A percentile compares a stretch with the other conserved stretches of the same genome.
phyloP scores from a whole-genome alignment of 345 rosid genomes.

The Sisymbrium irio region DNA sequence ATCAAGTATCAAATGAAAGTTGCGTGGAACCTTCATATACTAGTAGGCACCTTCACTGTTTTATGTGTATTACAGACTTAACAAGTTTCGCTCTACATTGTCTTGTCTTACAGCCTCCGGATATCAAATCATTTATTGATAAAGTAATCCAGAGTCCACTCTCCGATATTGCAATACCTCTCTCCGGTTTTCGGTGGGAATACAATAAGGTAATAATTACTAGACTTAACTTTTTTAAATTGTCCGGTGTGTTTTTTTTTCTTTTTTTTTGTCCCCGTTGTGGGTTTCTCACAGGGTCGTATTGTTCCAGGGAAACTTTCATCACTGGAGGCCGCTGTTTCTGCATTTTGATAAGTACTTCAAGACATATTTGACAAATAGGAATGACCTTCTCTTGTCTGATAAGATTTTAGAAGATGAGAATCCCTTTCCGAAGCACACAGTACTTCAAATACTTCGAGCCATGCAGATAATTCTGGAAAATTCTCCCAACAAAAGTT shows the following conservation, averaged over 20 bases:
- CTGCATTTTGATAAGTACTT: constrained; percentile 89
- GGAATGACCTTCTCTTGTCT: constrained; percentile 80
- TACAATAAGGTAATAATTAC: constrained; percentile 62
- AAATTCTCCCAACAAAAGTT: constrained; percentile 85
- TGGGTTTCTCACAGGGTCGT: constrained; percentile 26
- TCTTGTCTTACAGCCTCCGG: constrained; percentile 66
- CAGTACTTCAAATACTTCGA: constrained; percentile 80
- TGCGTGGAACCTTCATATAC: neutral
- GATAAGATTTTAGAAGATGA: constrained; percentile 71
- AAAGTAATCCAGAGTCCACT: constrained; percentile 96
- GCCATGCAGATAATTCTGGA: constrained; percentile 88
- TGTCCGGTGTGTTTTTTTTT: neutral
- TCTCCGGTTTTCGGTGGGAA: constrained; percentile 93
- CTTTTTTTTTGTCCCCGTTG: neutral
- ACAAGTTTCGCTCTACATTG: constrained; percentile 12
- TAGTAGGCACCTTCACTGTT: too few species aligned
- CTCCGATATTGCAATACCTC: constrained; percentile 95
- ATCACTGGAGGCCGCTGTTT: constrained; percentile 96
- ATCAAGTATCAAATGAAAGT: neutral
- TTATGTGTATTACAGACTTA: neutral
- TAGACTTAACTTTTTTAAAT: neutral
- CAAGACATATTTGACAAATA: constrained; percentile 71
- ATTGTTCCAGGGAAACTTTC: constrained; percentile 80
- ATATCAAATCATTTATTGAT: constrained; percentile 82
- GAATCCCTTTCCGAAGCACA: constrained; percentile 71